These are phyloP conservation scores for Centrapalus pauciflorus DNA, from an alignment of 129 eudicot genomes.

Conservation along the genomic window DNA sequence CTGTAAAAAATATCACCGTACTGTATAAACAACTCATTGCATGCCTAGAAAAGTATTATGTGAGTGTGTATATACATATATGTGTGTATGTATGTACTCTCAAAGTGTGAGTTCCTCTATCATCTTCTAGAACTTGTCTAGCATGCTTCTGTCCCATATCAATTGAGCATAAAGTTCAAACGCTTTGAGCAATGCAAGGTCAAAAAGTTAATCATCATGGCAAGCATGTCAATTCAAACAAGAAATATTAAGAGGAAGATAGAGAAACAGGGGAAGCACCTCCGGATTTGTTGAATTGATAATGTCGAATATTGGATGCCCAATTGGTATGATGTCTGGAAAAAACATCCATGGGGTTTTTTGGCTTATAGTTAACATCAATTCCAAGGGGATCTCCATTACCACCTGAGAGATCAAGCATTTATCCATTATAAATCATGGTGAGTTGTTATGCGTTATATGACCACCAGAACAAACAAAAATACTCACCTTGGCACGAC, in stretches of 20 bases:
- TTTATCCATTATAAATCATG: neutral
- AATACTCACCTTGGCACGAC: constrained; percentile 77
- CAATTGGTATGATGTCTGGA: constrained; percentile 88
- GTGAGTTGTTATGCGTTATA: neutral
- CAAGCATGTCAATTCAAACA: neutral
- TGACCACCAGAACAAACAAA: neutral
- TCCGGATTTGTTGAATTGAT: constrained; percentile 92
- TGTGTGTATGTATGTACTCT: too few species aligned
- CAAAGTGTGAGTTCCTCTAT: too few species aligned
- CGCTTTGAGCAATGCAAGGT: neutral
- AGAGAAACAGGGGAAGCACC: constrained; percentile 32
- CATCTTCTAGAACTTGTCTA: too few species aligned
- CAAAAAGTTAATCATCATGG: neutral
- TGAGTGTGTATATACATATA: too few species aligned
- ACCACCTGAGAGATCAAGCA: constrained; percentile 49
- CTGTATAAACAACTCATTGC: too few species aligned
- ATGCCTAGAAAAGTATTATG: too few species aligned
- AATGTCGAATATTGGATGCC: constrained; percentile 94
- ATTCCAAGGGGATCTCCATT: constrained; percentile 94
- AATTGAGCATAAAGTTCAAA: neutral
- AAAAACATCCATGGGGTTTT: constrained; percentile 98
- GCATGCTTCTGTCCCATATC: too few species aligned
- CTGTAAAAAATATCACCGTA: too few species aligned
- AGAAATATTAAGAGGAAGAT: neutral
- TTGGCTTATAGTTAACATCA: constrained; percentile 90